Conservation (phyloP, 129 eudicot species). For the Logfia minima region DNA sequence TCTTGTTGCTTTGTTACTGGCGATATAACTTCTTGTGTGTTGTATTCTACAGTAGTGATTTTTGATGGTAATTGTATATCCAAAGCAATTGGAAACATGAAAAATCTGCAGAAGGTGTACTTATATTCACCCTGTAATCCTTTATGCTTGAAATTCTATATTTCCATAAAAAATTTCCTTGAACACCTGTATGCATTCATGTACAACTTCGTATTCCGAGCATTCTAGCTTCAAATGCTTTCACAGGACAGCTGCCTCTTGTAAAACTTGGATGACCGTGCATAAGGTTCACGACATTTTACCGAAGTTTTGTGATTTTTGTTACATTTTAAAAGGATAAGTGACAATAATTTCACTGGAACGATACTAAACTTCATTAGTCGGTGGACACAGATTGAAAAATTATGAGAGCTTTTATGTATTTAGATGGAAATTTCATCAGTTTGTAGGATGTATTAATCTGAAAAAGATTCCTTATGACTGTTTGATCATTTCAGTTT, state of each 20-base stretch:
- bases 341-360: constrained; percentile 72
- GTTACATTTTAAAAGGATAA: constrained; percentile 48
- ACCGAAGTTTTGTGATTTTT: constrained; percentile 14
- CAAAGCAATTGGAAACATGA: constrained; percentile 54
- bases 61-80: constrained; percentile 26
- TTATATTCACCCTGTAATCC: constrained; percentile 23
- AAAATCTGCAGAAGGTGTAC: constrained; percentile 63
- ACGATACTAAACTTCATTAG: constrained; percentile 62
- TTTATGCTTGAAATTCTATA: neutral
- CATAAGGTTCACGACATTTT: constrained; percentile 1
- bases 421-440: neutral
- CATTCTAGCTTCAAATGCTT: constrained; percentile 60
- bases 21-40: too few species aligned
- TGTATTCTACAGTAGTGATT: too few species aligned
- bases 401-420: constrained; percentile 50
- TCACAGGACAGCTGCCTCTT: constrained; percentile 66
- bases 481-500: constrained; percentile 47
- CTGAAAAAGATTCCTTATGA: too few species aligned
- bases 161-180: too few species aligned
- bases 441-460: neutral
- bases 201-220: constrained; percentile 40
- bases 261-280: constrained; percentile 1
- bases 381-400: constrained; percentile 62
- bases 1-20: too few species aligned
- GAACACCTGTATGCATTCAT: neutral